Base-by-base conservation (phyloP, 2,329 filamentous ascomycete genomes). In the Sordariomycetes sp. region DNA sequence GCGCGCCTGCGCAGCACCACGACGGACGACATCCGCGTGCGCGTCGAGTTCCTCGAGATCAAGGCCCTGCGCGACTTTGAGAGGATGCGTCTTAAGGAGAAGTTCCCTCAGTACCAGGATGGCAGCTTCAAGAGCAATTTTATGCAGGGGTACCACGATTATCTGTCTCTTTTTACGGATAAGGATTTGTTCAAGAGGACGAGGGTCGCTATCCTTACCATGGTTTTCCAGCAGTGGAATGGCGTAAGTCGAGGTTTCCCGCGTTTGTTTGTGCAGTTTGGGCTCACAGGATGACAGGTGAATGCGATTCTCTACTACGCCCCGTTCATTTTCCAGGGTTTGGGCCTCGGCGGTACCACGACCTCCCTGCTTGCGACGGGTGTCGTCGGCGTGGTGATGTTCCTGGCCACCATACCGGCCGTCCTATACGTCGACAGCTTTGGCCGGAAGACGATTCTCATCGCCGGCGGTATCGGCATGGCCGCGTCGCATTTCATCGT, bases 301-400 rank as follows among this genome's bases (percentile, higher is more conserved):
- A 65, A 70, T 24, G 64, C 75, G 8, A 76, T 79, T 14, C 77
- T 79, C 3, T 85, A 72, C 61, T 72, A 72, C 11, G 67, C 68
- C 4, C 63, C 83, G 0, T 83, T 81, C 1, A 79, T 88, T 3
- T 88, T 89, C 69, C 75, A 78, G 60, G 80, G 77, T 14, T 80
- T 89, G 48, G 85, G 86, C 16, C 73, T 88, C 16, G 77, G 71
- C 1, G 81, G 81, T 5, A 81, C 79, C 25, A 86, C 79, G 58
- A 79, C 77, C 4, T 76, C 77, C 14, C 54, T 72, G 69, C 65
- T 69, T 65, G 61, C 77, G 20, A 76, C 69, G 28, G 75, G 70
- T 11, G 72, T 71, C 0, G 61, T 65, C 25, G 67, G 73, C 20
- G 74, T 76, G 6, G 63, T 79, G 2, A 63, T 74, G 5, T 69